phyloP scores from a whole-genome alignment of 305 asterid genomes.

The Euphrasia arctica region DNA sequence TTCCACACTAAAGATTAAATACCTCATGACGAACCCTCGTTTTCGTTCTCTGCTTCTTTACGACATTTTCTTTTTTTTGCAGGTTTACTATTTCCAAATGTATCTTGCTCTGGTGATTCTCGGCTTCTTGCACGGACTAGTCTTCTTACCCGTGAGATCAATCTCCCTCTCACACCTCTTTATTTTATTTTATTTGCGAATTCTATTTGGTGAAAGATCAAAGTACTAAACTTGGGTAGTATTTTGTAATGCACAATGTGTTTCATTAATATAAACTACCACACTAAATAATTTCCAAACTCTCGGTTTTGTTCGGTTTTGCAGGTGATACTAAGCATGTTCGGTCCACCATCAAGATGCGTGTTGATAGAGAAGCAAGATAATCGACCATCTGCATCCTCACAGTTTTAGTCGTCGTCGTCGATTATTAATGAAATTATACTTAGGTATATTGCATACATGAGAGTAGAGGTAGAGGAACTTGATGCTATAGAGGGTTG shows the following conservation, averaged over 20 bases:
- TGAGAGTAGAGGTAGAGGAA: background rate
- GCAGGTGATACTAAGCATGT: conserved; percentile 89
- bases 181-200: too few species aligned
- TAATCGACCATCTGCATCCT: conserved; percentile 84
- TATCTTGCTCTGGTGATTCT: conserved; percentile 88
- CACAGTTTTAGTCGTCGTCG: conserved; percentile 31
- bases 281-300: background rate
- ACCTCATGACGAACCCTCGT: background rate
- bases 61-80: conserved; percentile 26
- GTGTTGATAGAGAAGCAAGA: conserved; percentile 92
- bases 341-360: conserved; percentile 97
- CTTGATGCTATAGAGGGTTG: background rate
- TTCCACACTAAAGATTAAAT: background rate
- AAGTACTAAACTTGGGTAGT: too few species aligned
- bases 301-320: background rate
- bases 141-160: conserved; percentile 80
- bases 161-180: too few species aligned
- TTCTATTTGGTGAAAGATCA: too few species aligned
- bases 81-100: conserved; percentile 97
- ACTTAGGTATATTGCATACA: background rate
- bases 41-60: conserved; percentile 18
- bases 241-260: too few species aligned
- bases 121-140: conserved; percentile 90
- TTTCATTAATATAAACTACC: too few species aligned
- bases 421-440: background rate